phyloP scores from a whole-genome alignment of 2,329 filamentous ascomycete genomes.

The Phaeosphaeria sp. region DNA sequence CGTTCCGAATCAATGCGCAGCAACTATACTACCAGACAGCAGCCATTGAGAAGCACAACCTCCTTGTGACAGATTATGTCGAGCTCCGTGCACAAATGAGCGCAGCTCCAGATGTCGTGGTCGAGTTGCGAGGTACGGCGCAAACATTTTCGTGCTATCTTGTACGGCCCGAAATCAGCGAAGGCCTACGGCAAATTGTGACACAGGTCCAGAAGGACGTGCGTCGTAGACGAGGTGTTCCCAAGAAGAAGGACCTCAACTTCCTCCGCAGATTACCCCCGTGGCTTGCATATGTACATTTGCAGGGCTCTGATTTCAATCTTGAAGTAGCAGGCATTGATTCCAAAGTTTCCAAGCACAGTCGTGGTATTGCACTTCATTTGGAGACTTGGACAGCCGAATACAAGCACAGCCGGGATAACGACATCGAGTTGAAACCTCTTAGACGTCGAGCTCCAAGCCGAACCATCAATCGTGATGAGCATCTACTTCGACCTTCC shows the following conservation, averaged over 20 bases:
- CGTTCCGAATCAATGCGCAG: conserved; percentile 83
- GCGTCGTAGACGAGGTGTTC: conserved; percentile 36
- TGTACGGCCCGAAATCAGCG: conserved; percentile 89
- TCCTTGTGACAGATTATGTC: conserved; percentile 85
- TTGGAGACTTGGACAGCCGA: conserved; percentile 87
- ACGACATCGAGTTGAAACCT: conserved; percentile 65
- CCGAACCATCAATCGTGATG: conserved; percentile 64
- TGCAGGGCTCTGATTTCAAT: conserved; percentile 89
- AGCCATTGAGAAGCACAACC: conserved; percentile 79
- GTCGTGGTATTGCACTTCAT: conserved; percentile 83
- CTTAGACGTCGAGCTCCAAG: conserved; percentile 76
- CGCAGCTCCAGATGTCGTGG: conserved; percentile 83
- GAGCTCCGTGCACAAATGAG: conserved; percentile 86
- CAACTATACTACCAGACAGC: conserved; percentile 94
- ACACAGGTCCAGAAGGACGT: conserved; percentile 72
- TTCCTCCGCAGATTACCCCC: conserved; percentile 79
- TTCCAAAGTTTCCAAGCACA: conserved; percentile 78
- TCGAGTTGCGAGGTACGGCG: conserved; percentile 78
- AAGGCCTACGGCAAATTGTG: conserved; percentile 90
- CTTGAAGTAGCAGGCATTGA: conserved; percentile 91
- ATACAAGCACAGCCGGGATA: conserved; percentile 82
- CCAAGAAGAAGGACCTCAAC: conserved; percentile 57
- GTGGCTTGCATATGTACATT: conserved; percentile 83
- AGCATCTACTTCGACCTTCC: conserved; percentile 63
- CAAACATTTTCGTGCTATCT: conserved; percentile 90